phyloP scores from a whole-genome alignment of 2,329 filamentous ascomycete genomes.

The Venturiaceae sp. region DNA sequence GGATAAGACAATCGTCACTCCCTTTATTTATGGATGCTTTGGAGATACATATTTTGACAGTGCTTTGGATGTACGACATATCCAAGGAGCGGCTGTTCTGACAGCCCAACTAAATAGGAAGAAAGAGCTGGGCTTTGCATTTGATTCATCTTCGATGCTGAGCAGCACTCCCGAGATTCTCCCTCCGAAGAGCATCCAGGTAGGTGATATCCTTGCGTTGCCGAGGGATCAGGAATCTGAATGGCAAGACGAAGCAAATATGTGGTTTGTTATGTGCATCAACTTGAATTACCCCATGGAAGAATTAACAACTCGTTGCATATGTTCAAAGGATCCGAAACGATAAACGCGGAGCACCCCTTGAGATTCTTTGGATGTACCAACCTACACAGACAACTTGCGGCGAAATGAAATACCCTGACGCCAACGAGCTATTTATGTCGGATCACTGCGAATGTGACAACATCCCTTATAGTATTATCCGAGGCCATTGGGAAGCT shows the following conservation, averaged over 20 bases:
- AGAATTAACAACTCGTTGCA: slow-evolving; percentile 34
- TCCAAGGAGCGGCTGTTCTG: slow-evolving; percentile 17
- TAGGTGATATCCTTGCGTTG: slow-evolving; percentile 43
- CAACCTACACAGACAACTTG: slow-evolving; percentile 62
- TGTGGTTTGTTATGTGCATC: slow-evolving; percentile 40
- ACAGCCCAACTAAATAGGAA: slow-evolving; percentile 13
- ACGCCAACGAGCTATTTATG: slow-evolving; percentile 64
- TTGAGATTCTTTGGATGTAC: slow-evolving; percentile 69
- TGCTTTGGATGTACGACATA: slow-evolving; percentile 30
- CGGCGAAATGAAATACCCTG: slow-evolving; percentile 56
- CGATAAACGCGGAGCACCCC: slow-evolving; percentile 28
- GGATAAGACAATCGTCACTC: slow-evolving; percentile 55
- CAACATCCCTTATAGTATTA: slow-evolving; percentile 39
- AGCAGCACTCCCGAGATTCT: not conserved
- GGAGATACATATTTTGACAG: slow-evolving; percentile 49
- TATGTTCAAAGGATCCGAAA: slow-evolving; percentile 51
- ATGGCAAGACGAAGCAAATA: slow-evolving; percentile 46
- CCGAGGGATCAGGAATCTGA: slow-evolving; percentile 36
- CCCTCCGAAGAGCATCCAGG: slow-evolving; percentile 8
- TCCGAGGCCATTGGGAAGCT: slow-evolving; percentile 50
- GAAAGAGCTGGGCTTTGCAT: slow-evolving; percentile 12
- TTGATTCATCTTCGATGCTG: not conserved
- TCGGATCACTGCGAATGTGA: slow-evolving; percentile 66
- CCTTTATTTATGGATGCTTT: slow-evolving; percentile 58
- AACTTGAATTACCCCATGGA: not conserved